These are phyloP conservation scores for Phialocephala subalpina DNA, from an alignment of 2,329 filamentous ascomycete species.

Conservation along the genomic window DNA sequence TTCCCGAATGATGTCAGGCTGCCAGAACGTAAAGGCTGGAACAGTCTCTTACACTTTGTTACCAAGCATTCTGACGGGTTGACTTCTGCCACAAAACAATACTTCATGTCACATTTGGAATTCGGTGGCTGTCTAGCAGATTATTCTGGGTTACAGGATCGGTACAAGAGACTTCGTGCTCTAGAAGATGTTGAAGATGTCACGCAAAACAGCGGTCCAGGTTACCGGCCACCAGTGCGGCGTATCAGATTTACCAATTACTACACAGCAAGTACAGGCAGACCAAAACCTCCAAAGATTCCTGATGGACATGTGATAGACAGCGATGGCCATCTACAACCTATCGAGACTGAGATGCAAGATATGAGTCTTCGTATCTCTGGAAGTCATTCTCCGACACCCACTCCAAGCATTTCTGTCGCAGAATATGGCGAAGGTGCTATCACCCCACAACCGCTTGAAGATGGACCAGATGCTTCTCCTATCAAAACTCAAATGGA, in stretches of 20 bases:
- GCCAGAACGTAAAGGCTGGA: constrained; percentile 73
- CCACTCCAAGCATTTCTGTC: constrained; percentile 49
- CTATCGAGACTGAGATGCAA: constrained; percentile 34
- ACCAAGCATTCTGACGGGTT: constrained; percentile 79
- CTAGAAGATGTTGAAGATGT: constrained; percentile 76
- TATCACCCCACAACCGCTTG: constrained; percentile 42
- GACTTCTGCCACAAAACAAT: constrained; percentile 72
- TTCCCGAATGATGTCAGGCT: constrained; percentile 79
- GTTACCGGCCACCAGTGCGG: constrained; percentile 44
- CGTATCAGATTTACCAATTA: constrained; percentile 87
- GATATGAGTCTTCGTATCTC: constrained; percentile 33
- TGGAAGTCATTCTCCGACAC: constrained; percentile 22
- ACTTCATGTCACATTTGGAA: constrained; percentile 82
- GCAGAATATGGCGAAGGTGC: constrained; percentile 52
- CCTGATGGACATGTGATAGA: constrained; percentile 28
- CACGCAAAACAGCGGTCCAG: constrained; percentile 35
- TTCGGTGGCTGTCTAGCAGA: constrained; percentile 85
- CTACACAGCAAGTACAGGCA: constrained; percentile 85
- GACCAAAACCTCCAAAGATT: constrained; percentile 60
- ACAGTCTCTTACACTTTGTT: constrained; percentile 76
- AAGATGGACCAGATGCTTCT: constrained; percentile 34
- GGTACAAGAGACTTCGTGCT: constrained; percentile 74
- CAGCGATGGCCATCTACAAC: constrained; percentile 27
- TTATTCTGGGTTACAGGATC: constrained; percentile 70
- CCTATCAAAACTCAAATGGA: constrained; percentile 35